Percentiles rank a stretch among this genome's conserved stretches.
These are phyloP conservation scores for Flaveria trinervia DNA, from an alignment of 129 eudicot species.

Conservation along the genomic window DNA sequence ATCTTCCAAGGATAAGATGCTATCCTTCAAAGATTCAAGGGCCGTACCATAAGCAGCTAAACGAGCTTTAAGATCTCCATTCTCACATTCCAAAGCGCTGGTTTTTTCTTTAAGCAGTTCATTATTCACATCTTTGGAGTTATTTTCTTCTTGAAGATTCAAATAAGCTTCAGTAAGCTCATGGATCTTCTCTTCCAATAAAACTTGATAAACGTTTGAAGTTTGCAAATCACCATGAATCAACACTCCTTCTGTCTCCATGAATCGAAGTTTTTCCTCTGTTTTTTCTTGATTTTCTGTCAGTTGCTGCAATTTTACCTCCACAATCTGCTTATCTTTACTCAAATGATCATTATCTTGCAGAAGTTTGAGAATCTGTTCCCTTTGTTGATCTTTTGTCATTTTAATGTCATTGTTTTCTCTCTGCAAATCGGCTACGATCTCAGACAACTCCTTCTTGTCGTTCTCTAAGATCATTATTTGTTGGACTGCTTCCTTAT, in stretches of 20 bases:
- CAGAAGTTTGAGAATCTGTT: slow-evolving; percentile 44
- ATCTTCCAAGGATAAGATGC: slow-evolving; percentile 67
- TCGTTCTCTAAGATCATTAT: slow-evolving; percentile 41
- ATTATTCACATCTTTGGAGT: slow-evolving; percentile 33
- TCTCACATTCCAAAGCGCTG: slow-evolving; percentile 54
- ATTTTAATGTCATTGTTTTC: slow-evolving; percentile 40
- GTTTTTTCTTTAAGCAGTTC: slow-evolving; percentile 44
- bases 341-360: slow-evolving; percentile 43
- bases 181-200: slow-evolving; percentile 64
- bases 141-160: slow-evolving; percentile 45
- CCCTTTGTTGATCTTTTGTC: slow-evolving; percentile 40
- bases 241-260: slow-evolving; percentile 51
- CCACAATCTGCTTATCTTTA: slow-evolving; percentile 42
- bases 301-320: slow-evolving; percentile 42
- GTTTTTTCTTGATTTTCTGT: slow-evolving; percentile 41
- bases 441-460: slow-evolving; percentile 43
- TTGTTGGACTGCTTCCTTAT: slow-evolving; percentile 52
- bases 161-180: slow-evolving; percentile 60
- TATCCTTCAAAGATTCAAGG: slow-evolving; percentile 55
- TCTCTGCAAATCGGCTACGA: slow-evolving; percentile 42
- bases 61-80: slow-evolving; percentile 55
- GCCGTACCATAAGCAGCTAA: slow-evolving; percentile 57
- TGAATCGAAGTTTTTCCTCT: slow-evolving; percentile 41
- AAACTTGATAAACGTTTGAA: slow-evolving; percentile 43
- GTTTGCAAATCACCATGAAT: slow-evolving; percentile 58